Percentiles rank a stretch among this genome's conserved stretches.
phyloP scores from a whole-genome alignment of 2,329 filamentous ascomycete genomes.

The Colletotrichum eleusines region DNA sequence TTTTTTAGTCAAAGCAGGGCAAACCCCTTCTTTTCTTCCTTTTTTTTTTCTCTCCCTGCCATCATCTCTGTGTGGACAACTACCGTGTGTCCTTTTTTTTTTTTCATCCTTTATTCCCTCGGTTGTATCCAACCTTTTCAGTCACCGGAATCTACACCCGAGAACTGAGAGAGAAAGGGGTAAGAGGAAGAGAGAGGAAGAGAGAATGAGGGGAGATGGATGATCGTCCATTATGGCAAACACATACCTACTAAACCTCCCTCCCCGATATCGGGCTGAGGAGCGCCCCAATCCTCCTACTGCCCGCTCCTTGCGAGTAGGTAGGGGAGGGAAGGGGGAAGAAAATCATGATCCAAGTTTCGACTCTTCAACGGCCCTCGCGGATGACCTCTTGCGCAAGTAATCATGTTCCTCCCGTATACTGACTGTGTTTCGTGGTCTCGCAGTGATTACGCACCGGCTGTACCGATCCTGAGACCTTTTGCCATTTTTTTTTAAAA shows the following conservation, averaged over 20 bases:
- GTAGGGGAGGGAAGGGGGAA: background rate
- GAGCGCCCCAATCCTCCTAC: background rate
- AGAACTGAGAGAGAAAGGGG: background rate
- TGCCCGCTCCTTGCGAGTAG: background rate
- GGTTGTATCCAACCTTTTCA: background rate
- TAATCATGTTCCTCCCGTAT: background rate
- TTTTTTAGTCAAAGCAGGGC: slow-evolving; percentile 6
- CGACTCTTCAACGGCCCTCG: background rate
- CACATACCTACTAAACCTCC: too few species aligned
- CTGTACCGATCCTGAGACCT: background rate
- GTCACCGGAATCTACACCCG: background rate
- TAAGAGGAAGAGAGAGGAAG: too few species aligned
- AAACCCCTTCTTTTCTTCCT: background rate
- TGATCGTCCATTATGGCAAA: background rate
- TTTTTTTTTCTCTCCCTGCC: background rate
- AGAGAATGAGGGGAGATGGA: background rate
- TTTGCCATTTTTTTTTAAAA: too few species aligned
- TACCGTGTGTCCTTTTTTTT: background rate
- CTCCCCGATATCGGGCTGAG: background rate
- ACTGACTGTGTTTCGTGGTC: too few species aligned
- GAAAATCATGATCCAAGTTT: background rate
- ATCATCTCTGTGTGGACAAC: background rate
- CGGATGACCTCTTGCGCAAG: too few species aligned
- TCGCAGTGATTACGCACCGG: too few species aligned
- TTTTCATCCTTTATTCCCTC: background rate